phyloP scores from a whole-genome alignment of 768 basidiomycete species.

The Tulasnella sp. region DNA sequence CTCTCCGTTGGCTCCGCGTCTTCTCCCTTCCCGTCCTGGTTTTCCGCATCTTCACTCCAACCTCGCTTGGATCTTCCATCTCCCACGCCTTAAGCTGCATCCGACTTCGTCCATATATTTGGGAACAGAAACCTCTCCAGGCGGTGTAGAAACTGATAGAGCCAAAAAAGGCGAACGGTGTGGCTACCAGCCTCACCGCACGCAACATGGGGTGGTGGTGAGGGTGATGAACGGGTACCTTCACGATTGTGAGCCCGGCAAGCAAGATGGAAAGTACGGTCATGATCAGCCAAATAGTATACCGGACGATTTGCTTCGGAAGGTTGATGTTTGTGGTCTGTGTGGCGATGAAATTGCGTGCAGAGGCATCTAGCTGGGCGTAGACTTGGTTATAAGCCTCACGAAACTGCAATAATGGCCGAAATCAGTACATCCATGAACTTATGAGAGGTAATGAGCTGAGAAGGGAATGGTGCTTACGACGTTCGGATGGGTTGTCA shows the following conservation, averaged over 20 bases:
- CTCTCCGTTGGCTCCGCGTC: not conserved
- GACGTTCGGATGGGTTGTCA: conserved; percentile 31
- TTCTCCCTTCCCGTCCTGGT: conserved; percentile 26
- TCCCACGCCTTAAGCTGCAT: conserved; percentile 34
- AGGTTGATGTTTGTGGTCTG: conserved; percentile 31
- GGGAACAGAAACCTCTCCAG: conserved; percentile 27
- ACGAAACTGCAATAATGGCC: conserved; percentile 25
- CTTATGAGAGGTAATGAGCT: not conserved
- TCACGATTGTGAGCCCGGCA: conserved; percentile 25
- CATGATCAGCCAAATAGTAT: conserved; percentile 23
- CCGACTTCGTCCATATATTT: conserved; percentile 29
- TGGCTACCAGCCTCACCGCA: conserved; percentile 29
- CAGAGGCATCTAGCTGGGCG: conserved; percentile 25
- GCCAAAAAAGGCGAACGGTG: conserved; percentile 27
- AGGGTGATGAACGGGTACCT: conserved; percentile 20
- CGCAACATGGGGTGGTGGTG: conserved; percentile 22
- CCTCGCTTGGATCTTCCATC: conserved; percentile 20
- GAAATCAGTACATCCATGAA: not conserved
- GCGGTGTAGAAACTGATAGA: conserved; percentile 29
- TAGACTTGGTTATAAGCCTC: conserved; percentile 25
- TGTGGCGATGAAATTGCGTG: conserved; percentile 28
- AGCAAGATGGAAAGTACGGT: conserved; percentile 25
- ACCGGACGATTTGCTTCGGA: conserved; percentile 31
- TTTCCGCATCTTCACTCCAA: conserved; percentile 4
- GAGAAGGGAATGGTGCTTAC: conserved; percentile 21